Evolutionary conservation across 78 protist species (phyloP).

Genomic region (Carpediemonas membranifera): DNA sequence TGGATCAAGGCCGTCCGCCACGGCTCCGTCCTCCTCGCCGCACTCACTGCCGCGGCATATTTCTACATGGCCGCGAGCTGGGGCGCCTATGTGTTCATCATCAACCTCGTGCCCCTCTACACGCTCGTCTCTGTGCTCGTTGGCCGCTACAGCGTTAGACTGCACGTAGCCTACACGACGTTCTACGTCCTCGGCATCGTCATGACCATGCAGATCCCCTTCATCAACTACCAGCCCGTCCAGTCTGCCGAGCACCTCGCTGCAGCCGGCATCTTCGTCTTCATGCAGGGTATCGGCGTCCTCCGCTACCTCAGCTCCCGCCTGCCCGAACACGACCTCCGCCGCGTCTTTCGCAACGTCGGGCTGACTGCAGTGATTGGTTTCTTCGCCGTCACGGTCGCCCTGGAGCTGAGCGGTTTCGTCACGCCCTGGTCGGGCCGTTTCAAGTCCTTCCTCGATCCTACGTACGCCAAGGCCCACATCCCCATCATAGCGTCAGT

Average conservation of each 20-base stretch:
- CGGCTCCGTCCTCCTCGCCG: slow-evolving; percentile 57
- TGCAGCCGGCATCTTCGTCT: slow-evolving; percentile 67
- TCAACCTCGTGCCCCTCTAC: slow-evolving; percentile 85
- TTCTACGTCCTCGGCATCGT: slow-evolving; percentile 50
- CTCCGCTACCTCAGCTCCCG: slow-evolving; percentile 36
- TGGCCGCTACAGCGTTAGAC: slow-evolving; percentile 51
- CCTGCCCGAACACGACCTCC: slow-evolving; percentile 19
- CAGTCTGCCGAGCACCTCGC: slow-evolving; percentile 84
- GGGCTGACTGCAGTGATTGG: slow-evolving; percentile 31
- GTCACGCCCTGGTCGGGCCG: slow-evolving; percentile 81
- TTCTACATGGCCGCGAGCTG: slow-evolving; percentile 77
- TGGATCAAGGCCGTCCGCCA: slow-evolving; percentile 69
- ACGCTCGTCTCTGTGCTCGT: slow-evolving; percentile 53
- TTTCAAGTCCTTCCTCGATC: slow-evolving; percentile 78
- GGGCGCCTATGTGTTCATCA: slow-evolving; percentile 99
- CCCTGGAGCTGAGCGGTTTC: not conserved
- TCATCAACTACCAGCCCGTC: slow-evolving; percentile 85
- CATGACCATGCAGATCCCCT: slow-evolving; percentile 55
- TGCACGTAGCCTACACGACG: slow-evolving; percentile 75
- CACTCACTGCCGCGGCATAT: slow-evolving; percentile 17
- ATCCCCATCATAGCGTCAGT: slow-evolving; percentile 95
- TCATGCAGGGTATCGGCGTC: slow-evolving; percentile 13
- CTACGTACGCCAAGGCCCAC: slow-evolving; percentile 83
- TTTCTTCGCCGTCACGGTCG: not conserved
- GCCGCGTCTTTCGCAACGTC: not conserved